phyloP scores from a whole-genome alignment of 2,329 filamentous ascomycete species.

The Neofusicoccum sp. region DNA sequence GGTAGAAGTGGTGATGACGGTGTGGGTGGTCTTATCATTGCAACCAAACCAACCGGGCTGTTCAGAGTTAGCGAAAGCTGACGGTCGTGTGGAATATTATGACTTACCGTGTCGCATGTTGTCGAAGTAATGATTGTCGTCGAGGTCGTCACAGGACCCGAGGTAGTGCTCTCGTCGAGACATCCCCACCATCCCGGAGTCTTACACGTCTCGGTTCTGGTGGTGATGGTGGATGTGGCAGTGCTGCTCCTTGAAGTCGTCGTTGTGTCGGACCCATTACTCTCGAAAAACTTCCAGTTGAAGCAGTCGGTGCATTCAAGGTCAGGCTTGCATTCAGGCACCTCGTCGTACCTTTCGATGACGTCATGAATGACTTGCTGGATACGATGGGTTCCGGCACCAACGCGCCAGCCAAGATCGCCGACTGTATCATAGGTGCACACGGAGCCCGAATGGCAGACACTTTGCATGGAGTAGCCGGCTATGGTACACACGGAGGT shows the following conservation, averaged over 20 bases:
- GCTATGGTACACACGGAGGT: conserved; percentile 86
- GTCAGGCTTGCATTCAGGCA: conserved; percentile 73
- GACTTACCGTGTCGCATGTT: conserved; percentile 34
- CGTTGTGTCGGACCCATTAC: conserved; percentile 78
- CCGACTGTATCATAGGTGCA: conserved; percentile 91
- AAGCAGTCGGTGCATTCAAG: conserved; percentile 82
- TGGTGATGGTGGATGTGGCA: conserved; percentile 61
- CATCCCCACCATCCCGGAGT: conserved; percentile 93
- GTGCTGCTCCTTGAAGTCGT: conserved; percentile 56
- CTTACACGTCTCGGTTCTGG: conserved; percentile 80
- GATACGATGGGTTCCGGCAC: conserved; percentile 88
- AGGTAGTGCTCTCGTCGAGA: conserved; percentile 62
- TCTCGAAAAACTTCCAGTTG: conserved; percentile 92
- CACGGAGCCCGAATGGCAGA: conserved; percentile 85
- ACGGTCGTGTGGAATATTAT: too few species aligned
- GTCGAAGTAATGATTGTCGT: conserved; percentile 23
- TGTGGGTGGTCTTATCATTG: conserved; percentile 30
- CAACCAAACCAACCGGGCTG: conserved; percentile 22
- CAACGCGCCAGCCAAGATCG: conserved; percentile 89
- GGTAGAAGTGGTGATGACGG: conserved; percentile 25
- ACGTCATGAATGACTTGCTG: conserved; percentile 84
- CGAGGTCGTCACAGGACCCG: conserved; percentile 45
- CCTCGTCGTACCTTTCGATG: conserved; percentile 75
- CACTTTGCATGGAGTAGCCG: conserved; percentile 88
- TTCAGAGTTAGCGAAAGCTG: conserved; percentile 16